A percentile compares a stretch with the other conserved stretches of the same genome.
Evolutionary conservation across 2,329 filamentous ascomycete genomes (phyloP).

Genomic region (Parastagonospora nodorum): DNA sequence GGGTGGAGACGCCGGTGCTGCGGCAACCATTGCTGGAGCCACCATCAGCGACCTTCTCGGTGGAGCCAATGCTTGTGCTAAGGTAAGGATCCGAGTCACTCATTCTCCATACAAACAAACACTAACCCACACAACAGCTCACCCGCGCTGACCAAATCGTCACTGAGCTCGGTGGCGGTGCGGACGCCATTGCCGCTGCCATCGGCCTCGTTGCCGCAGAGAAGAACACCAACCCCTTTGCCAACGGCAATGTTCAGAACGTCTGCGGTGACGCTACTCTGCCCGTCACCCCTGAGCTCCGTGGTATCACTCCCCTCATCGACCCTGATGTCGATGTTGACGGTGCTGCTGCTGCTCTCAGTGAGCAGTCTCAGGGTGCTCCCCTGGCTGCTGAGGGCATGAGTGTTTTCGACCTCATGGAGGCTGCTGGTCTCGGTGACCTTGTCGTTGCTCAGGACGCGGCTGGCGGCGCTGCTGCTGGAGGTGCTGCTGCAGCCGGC

Average conservation of each 20-base stretch:
- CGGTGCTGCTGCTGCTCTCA: constrained; percentile 65
- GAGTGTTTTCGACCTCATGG: constrained; percentile 68
- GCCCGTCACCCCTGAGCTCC: constrained; percentile 63
- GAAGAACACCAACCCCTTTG: constrained; percentile 75
- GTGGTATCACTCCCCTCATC: constrained; percentile 70
- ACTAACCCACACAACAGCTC: constrained; percentile 53
- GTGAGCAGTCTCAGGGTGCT: constrained; percentile 55
- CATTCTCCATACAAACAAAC: background rate
- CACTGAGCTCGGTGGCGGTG: constrained; percentile 62
- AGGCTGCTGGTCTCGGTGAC: constrained; percentile 66
- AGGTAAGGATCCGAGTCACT: constrained; percentile 46
- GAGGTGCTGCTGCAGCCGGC: constrained; percentile 28
- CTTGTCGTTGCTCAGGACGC: constrained; percentile 56
- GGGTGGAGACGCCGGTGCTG: constrained; percentile 62
- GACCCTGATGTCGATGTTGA: constrained; percentile 66
- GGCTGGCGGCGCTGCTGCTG: constrained; percentile 42
- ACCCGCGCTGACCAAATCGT: constrained; percentile 68
- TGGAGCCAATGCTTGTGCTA: constrained; percentile 68
- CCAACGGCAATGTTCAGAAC: constrained; percentile 59
- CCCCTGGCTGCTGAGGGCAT: constrained; percentile 66
- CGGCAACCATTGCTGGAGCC: constrained; percentile 66
- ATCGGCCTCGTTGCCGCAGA: constrained; percentile 68
- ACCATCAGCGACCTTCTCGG: constrained; percentile 67
- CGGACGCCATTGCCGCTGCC: constrained; percentile 66
- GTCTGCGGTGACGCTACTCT: constrained; percentile 69